Percentiles rank a stretch among this genome's conserved stretches.
Conservation (phyloP, 495 filamentous ascomycete genomes). For the Penicillium nucicola region DNA sequence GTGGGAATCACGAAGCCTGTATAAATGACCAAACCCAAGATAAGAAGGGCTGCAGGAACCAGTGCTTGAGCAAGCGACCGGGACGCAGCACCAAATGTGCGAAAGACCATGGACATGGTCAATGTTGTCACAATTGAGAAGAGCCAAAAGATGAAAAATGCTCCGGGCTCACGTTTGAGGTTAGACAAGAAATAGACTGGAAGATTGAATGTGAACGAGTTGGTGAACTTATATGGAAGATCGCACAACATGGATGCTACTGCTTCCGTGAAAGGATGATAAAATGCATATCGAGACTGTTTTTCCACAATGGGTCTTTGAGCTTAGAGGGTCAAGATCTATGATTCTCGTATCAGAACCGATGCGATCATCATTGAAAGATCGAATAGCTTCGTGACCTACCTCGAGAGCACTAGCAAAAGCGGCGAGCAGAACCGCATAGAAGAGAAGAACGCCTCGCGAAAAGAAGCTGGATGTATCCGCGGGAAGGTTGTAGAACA, state of each 20-base stretch:
- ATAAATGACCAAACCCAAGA: constrained; percentile 49
- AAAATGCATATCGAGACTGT: constrained; percentile 64
- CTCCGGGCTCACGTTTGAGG: constrained; percentile 40
- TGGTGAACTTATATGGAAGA: constrained; percentile 54
- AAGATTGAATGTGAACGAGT: constrained; percentile 53
- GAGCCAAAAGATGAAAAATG: constrained; percentile 63
- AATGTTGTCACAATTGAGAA: constrained; percentile 54
- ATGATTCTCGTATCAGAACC: background rate
- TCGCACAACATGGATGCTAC: constrained; percentile 61
- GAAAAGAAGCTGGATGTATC: constrained; percentile 74
- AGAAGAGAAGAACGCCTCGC: constrained; percentile 85
- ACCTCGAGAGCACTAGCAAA: constrained; percentile 81
- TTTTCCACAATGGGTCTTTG: constrained; percentile 69
- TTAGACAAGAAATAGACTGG: constrained; percentile 62
- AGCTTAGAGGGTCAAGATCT: constrained; percentile 60
- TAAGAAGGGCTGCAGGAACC: constrained; percentile 47
- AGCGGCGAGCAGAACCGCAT: constrained; percentile 86
- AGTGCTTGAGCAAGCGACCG: constrained; percentile 51
- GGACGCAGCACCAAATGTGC: constrained; percentile 47
- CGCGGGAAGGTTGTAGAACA: constrained; percentile 75
- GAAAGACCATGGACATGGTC: constrained; percentile 59
- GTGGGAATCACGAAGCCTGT: constrained; percentile 52
- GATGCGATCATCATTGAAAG: background rate
- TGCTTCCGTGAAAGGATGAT: constrained; percentile 62
- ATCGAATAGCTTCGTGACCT: constrained; percentile 2